Conservation (phyloP, 78 protist genomes). For the Guillardia theta region DNA sequence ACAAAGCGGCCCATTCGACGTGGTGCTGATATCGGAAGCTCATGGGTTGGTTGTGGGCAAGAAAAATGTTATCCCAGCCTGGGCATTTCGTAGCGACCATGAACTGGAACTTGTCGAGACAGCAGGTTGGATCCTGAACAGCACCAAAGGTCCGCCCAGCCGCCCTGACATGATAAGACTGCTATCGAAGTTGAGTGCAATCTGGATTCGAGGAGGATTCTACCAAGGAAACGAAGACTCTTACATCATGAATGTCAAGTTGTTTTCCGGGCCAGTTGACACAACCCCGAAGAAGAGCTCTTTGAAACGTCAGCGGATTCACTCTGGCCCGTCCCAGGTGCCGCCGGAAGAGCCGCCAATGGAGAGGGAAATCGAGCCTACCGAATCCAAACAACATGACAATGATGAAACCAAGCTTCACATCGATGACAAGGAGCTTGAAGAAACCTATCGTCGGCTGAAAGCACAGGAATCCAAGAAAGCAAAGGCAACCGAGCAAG, state of each 20-base stretch:
- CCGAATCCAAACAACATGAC: no score
- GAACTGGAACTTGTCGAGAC: neutral
- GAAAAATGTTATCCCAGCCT: neutral
- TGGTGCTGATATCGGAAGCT: neutral
- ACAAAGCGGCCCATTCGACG: neutral
- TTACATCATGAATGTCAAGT: constrained; percentile 9
- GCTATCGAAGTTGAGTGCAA: neutral
- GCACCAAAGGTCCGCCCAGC: neutral
- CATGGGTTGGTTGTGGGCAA: neutral
- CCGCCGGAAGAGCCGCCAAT: no score
- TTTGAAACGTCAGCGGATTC: neutral
- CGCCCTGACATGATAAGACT: neutral
- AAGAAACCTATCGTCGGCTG: no score
- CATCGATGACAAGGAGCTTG: no score
- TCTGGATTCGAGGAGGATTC: constrained; percentile 5
- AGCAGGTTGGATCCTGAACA: neutral
- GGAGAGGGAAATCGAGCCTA: no score
- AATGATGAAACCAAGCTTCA: no score
- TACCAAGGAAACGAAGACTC: constrained; percentile 4
- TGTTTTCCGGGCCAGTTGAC: neutral
- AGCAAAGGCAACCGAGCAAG: no score
- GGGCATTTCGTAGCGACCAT: constrained; percentile 27
- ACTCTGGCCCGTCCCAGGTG: no score
- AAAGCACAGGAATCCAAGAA: no score
- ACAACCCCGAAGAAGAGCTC: neutral